Evolutionary conservation across 805 yeast genomes (phyloP).

Genomic region (Wickerhamiella cacticola): DNA sequence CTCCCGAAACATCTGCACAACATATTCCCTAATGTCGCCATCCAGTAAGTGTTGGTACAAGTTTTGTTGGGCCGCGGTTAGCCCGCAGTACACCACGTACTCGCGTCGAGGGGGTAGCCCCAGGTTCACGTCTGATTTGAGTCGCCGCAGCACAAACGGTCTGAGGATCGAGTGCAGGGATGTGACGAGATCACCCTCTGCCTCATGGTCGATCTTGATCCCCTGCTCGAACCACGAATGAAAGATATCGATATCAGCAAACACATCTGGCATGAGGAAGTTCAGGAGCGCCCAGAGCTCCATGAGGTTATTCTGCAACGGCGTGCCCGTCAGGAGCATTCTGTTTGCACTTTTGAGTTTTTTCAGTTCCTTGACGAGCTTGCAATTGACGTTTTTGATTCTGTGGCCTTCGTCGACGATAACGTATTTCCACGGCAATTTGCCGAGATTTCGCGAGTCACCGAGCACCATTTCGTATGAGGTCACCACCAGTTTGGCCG

Average conservation of each 20-base stretch:
- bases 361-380: conserved; percentile 60
- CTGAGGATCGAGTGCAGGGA: conserved; percentile 78
- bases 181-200: conserved; percentile 50
- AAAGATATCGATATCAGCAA: conserved; percentile 77
- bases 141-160: conserved; percentile 74
- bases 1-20: conserved; percentile 18
- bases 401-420: conserved; percentile 96
- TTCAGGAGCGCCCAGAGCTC: conserved; percentile 89
- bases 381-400: conserved; percentile 70
- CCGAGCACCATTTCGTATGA: conserved; percentile 70
- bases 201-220: conserved; percentile 45
- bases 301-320: conserved; percentile 77
- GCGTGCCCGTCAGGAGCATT: conserved; percentile 86
- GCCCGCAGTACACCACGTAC: conserved; percentile 61
- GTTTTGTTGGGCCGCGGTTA: conserved; percentile 51
- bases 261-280: conserved; percentile 84
- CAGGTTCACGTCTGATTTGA: conserved; percentile 59
- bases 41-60: conserved; percentile 43
- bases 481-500: conserved; percentile 50
- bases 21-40: conserved; percentile 29
- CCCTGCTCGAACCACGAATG: conserved; percentile 81
- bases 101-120: conserved; percentile 82
- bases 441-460: conserved; percentile 47
- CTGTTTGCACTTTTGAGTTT: conserved; percentile 50
- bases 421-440: conserved; percentile 61